These are phyloP conservation scores for Malus hybrid DNA, from an alignment of 331 rosid species.

Conservation along the genomic window DNA sequence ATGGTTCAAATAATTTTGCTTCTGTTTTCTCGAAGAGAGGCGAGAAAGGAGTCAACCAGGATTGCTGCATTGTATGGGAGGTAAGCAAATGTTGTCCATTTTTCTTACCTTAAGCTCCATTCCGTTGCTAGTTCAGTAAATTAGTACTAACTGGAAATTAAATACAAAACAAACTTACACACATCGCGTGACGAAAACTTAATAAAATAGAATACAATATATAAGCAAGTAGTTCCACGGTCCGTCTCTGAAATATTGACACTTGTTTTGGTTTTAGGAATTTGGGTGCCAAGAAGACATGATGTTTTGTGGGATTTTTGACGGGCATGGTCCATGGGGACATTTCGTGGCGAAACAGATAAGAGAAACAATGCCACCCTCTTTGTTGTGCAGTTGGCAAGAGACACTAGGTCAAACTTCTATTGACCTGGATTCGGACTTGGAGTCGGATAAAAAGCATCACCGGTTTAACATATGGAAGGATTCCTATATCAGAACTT, in stretches of 20 bases:
- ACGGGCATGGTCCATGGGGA: conserved; percentile 98
- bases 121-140: not conserved
- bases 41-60: conserved; percentile 86
- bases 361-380: conserved; percentile 73
- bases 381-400: conserved; percentile 84
- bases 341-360: conserved; percentile 83
- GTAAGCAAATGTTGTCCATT: conserved; percentile 25
- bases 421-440: conserved; percentile 24
- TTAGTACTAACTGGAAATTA: not conserved
- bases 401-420: conserved; percentile 62
- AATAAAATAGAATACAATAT: not conserved
- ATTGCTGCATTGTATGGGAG: conserved; percentile 99
- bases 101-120: not conserved
- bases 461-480: conserved; percentile 63
- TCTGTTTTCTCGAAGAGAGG: conserved; percentile 80
- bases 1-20: conserved; percentile 71
- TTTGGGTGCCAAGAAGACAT: conserved; percentile 96
- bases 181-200: not conserved
- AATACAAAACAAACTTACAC: not conserved
- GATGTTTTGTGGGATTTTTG: conserved; percentile 89
- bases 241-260: not conserved
- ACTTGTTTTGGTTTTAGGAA: conserved; percentile 42
- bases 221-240: not conserved
- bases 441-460: conserved; percentile 32
- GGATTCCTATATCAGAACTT: conserved; percentile 73